Evolutionary conservation across 139 green algal genomes (phyloP), one percentile per base, ranked within the genome.

Genomic region (Closterium sp.): DNA sequence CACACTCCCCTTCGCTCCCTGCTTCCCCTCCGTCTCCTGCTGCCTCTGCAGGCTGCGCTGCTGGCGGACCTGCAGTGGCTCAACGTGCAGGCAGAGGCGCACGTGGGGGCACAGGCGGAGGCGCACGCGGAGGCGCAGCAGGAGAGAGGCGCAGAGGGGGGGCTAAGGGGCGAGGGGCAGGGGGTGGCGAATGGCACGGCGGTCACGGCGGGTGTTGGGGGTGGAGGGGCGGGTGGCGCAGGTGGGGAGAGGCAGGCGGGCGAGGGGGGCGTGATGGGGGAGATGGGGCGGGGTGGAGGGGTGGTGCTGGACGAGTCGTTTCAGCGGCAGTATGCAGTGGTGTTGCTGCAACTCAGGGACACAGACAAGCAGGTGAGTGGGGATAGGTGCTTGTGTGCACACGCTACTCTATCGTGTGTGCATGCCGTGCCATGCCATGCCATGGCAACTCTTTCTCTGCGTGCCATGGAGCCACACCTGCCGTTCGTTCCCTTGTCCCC

Each of bases 311-410:
- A 30, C 8, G 87, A 93, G 85, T 38, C 35, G 33, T 93, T 93
- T n/a, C 84, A 92, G 85, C 35, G 86, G 35, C 85, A 93, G 90
- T 93, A 93, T 87, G 85, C 35, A 6, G 23, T 32, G 43, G 31
- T 92, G 55, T 8, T 93, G 91, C 64, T 90, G 31, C 87, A 92
- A 36, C 91, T 93, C 3, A 89, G 81, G 2, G 87, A 93, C 34
- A 89, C 93, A 4, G 93, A 93, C 86, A 89, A 91, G 34, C 91
- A 93, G 55, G 91, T 93, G 64, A 64, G 34, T 87, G n/a, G 30
- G 2, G 6, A 33, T 90, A 32, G 86, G n/a, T 43, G 34, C 36
- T 16, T n/a, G n/a, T n/a, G n/a, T n/a, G n/a, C n/a, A n/a, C n/a
- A n/a, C n/a, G n/a, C n/a, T n/a, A n/a, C n/a, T n/a, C n/a, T n/a